Percentiles rank a stretch among this genome's conserved stretches.
phyloP scores from a whole-genome alignment of 306 rosid species.

The Pterocarpus santalinus region DNA sequence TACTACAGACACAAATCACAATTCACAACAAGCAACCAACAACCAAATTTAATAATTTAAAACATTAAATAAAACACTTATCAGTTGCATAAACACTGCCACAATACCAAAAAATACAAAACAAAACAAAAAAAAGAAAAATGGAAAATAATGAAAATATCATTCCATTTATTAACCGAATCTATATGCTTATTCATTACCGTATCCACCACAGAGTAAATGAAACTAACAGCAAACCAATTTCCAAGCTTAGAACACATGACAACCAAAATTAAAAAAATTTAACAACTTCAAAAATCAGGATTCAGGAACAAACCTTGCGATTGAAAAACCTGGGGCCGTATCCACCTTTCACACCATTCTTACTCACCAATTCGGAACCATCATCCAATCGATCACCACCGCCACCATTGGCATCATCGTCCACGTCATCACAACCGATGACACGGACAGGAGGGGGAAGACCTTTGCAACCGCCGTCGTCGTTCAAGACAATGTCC shows the following conservation, averaged over 20 bases:
- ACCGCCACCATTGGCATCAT: not conserved
- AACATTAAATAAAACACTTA: constrained; percentile 12
- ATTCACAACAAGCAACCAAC: constrained; percentile 22
- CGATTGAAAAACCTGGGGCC: constrained; percentile 42
- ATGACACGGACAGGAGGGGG: constrained; percentile 13
- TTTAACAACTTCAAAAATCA: not conserved
- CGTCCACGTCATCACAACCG: constrained; percentile 36
- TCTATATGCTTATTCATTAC: constrained; percentile 17
- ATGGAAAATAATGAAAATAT: not conserved
- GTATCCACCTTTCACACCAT: constrained; percentile 34
- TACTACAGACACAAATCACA: constrained; percentile 53
- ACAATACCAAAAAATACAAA: not conserved
- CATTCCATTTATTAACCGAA: constrained; percentile 1
- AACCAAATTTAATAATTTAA: constrained; percentile 18
- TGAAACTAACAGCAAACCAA: not conserved
- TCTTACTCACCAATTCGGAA: constrained; percentile 31
- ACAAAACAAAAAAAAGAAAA: not conserved
- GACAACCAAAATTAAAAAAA: not conserved
- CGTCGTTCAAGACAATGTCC: constrained; percentile 53
- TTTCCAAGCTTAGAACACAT: constrained; percentile 5
- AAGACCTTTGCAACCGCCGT: constrained; percentile 44
- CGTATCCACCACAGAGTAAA: not conserved
- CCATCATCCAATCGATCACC: constrained; percentile 34
- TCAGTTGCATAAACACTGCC: constrained; percentile 32
- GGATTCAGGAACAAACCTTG: constrained; percentile 35